phyloP scores from a whole-genome alignment of 2,329 filamentous ascomycete species.

The Pezicula radicicola region DNA sequence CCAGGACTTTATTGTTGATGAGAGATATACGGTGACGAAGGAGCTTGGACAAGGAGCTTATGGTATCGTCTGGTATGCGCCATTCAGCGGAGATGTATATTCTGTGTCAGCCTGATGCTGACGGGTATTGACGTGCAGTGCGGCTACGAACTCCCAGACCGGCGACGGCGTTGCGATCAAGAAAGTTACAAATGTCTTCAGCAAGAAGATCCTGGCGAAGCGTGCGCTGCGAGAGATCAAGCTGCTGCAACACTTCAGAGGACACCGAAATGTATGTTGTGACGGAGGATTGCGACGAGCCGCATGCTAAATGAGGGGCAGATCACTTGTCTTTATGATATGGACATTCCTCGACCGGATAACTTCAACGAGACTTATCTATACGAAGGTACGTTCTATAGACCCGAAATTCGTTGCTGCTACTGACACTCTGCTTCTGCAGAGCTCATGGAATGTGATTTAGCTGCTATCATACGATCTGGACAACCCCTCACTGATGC shows the following conservation, averaged over 20 bases:
- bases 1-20: constrained; percentile 98
- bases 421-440: constrained; percentile 3
- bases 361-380: constrained; percentile 99
- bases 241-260: constrained; percentile 94
- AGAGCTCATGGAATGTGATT: constrained; percentile 99
- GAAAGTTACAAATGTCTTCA: constrained; percentile 99
- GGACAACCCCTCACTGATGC: constrained; percentile 96
- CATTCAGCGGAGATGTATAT: constrained; percentile 18
- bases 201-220: constrained; percentile 99
- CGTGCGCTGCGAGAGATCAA: constrained; percentile 97
- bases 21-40: constrained; percentile 97
- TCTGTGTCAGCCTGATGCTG: constrained; percentile 18
- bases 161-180: constrained; percentile 97
- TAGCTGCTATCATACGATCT: constrained; percentile 96
- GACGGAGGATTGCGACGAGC: not conserved
- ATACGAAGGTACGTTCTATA: constrained; percentile 73
- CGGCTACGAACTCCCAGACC: constrained; percentile 86
- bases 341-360: constrained; percentile 96
- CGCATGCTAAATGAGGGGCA: constrained; percentile 43
- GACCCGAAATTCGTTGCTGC: not conserved
- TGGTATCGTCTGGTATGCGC: constrained; percentile 88
- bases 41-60: constrained; percentile 98
- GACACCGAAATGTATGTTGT: constrained; percentile 73
- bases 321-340: constrained; percentile 99
- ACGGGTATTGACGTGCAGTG: constrained; percentile 55